Conservation (phyloP, 495 filamentous ascomycete species). For the Saxispiralis lemnorum region DNA sequence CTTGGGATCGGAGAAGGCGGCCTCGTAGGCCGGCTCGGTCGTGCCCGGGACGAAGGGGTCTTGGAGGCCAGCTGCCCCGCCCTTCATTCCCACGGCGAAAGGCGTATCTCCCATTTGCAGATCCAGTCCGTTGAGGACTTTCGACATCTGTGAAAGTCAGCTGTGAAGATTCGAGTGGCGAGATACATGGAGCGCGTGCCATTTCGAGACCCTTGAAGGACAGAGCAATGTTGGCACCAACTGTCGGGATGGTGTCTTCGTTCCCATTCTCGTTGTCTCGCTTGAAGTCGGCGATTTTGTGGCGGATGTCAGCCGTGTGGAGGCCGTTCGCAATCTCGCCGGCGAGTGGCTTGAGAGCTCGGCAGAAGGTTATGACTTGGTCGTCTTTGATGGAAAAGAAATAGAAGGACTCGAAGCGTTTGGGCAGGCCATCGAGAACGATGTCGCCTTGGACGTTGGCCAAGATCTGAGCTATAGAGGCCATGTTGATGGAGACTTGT, state of each 20-base stretch:
- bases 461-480: neutral
- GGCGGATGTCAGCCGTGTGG: too few species aligned
- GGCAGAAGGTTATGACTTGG: neutral
- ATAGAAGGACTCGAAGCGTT: constrained; percentile 4
- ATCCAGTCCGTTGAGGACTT: neutral
- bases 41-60: neutral
- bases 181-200: neutral
- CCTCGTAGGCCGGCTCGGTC: constrained; percentile 4
- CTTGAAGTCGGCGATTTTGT: neutral
- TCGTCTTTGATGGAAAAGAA: constrained; percentile 2
- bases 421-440: constrained; percentile 4
- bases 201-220: neutral
- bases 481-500: neutral
- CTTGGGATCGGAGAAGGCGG: constrained; percentile 16
- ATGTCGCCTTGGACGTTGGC: constrained; percentile 9
- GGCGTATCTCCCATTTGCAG: neutral
- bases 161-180: too few species aligned
- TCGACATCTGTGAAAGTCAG: too few species aligned
- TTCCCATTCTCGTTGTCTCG: neutral
- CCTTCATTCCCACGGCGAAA: constrained; percentile 3
- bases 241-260: neutral
- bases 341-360: neutral
- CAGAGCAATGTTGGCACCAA: neutral
- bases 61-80: neutral
- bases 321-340: neutral